Percentiles rank a stretch among this genome's conserved stretches.
phyloP scores from a whole-genome alignment of 2,329 filamentous ascomycete species.

The Aaosphaeria pasadenensis region DNA sequence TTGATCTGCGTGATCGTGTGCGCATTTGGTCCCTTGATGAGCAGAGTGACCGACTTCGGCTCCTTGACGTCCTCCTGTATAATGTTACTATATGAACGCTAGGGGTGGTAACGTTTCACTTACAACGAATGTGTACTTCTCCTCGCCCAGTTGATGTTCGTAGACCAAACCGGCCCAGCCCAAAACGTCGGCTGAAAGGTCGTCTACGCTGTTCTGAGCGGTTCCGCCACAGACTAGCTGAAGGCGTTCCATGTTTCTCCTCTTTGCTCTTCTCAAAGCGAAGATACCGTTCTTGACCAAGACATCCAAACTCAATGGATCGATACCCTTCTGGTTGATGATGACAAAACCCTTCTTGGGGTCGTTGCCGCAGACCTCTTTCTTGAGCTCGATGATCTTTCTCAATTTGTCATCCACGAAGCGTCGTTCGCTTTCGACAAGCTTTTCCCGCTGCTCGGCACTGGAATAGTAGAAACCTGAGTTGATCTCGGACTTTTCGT shows the following conservation, averaged over 20 bases:
- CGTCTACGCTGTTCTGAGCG: constrained; percentile 95
- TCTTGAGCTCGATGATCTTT: constrained; percentile 98
- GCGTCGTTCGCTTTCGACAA: constrained; percentile 93
- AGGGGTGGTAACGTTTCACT: constrained; percentile 7
- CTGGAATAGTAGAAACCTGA: constrained; percentile 98
- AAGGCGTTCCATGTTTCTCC: constrained; percentile 97
- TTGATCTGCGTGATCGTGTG: constrained; percentile 97
- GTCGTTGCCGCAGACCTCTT: constrained; percentile 91
- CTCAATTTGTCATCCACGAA: constrained; percentile 96
- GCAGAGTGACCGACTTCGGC: constrained; percentile 92
- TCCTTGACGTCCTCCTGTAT: constrained; percentile 87
- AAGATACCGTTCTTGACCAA: constrained; percentile 98
- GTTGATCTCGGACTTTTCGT: constrained; percentile 99
- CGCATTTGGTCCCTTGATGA: constrained; percentile 96
- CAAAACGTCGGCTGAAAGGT: constrained; percentile 80
- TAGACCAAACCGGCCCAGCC: constrained; percentile 97
- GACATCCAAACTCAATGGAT: constrained; percentile 91
- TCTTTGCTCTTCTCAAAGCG: constrained; percentile 89
- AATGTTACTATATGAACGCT: constrained; percentile 14
- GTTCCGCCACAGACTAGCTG: constrained; percentile 90
- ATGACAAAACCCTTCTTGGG: constrained; percentile 94
- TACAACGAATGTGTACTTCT: constrained; percentile 93
- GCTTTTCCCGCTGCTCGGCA: constrained; percentile 94
- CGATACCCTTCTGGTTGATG: constrained; percentile 99
- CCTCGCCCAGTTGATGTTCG: constrained; percentile 94